phyloP scores from a whole-genome alignment of 495 filamentous ascomycete genomes.

The Aspergillus ostianus region DNA sequence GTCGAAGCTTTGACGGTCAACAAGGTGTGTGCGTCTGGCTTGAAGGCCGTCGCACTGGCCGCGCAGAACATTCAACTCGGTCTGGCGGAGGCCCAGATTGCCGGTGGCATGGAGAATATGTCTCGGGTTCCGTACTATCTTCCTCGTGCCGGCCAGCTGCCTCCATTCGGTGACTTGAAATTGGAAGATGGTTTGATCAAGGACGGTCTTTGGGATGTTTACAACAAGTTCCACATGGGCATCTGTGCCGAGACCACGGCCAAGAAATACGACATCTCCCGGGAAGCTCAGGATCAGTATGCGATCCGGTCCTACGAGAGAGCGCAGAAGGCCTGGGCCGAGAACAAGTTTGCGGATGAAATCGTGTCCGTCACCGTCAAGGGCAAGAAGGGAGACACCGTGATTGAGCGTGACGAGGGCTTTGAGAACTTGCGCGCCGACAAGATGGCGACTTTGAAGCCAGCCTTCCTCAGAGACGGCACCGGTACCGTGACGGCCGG shows the following conservation, averaged over 20 bases:
- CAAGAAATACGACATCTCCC: slow-evolving; percentile 75
- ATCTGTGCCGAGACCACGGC: slow-evolving; percentile 95
- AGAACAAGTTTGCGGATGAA: slow-evolving; percentile 77
- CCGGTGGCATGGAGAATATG: slow-evolving; percentile 98
- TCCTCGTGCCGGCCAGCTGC: slow-evolving; percentile 68
- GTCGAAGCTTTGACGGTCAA: slow-evolving; percentile 91
- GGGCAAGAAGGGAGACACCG: slow-evolving; percentile 75
- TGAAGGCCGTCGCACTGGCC: slow-evolving; percentile 87
- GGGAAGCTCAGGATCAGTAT: slow-evolving; percentile 86
- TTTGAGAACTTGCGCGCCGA: slow-evolving; percentile 80
- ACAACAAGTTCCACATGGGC: slow-evolving; percentile 96
- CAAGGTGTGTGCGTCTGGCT: slow-evolving; percentile 93
- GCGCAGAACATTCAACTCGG: slow-evolving; percentile 94
- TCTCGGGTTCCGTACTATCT: slow-evolving; percentile 89
- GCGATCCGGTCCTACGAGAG: slow-evolving; percentile 84
- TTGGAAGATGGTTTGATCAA: slow-evolving; percentile 91
- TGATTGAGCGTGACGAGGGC: slow-evolving; percentile 81
- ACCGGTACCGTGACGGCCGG: slow-evolving; percentile 92
- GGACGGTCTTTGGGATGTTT: slow-evolving; percentile 95
- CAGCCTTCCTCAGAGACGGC: slow-evolving; percentile 81
- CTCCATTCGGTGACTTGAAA: slow-evolving; percentile 80
- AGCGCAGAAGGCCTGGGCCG: slow-evolving; percentile 85
- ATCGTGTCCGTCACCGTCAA: slow-evolving; percentile 83
- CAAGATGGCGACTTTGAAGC: slow-evolving; percentile 82
- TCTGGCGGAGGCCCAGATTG: slow-evolving; percentile 78